Percentiles rank a stretch among this genome's conserved stretches.
These are phyloP conservation scores for Pseudocercospora eumusae DNA, from an alignment of 2,329 filamentous ascomycete species.

Conservation along the genomic window DNA sequence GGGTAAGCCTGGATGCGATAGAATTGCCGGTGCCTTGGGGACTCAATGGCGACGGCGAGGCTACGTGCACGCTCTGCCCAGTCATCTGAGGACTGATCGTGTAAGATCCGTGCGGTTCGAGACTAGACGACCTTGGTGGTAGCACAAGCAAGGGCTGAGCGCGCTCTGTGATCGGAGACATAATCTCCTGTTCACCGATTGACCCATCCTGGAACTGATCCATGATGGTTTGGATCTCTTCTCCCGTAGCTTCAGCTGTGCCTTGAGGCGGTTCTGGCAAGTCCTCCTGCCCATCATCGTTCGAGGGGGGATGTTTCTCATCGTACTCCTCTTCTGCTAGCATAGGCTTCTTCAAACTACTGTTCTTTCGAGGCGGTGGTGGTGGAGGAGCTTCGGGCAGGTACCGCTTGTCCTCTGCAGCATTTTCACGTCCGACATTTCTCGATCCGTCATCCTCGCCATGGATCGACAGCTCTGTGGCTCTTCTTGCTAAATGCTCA, in stretches of 20 bases:
- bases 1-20: constrained; percentile 29
- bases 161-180: constrained; percentile 84
- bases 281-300: constrained; percentile 32
- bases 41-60: constrained; percentile 22
- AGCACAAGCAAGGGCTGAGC: constrained; percentile 75
- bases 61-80: constrained; percentile 25
- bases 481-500: constrained; percentile 36
- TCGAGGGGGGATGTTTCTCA: constrained; percentile 32
- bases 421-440: constrained; percentile 6
- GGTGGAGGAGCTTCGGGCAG: constrained; percentile 35
- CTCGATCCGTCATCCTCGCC: constrained; percentile 7
- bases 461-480: constrained; percentile 32
- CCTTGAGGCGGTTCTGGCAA: constrained; percentile 54
- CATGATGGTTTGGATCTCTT: constrained; percentile 97
- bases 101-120: constrained; percentile 61
- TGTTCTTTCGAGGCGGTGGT: constrained; percentile 38
- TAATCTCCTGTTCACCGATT: constrained; percentile 74
- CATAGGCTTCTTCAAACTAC: constrained; percentile 16
- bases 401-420: constrained; percentile 22
- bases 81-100: constrained; percentile 33
- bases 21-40: constrained; percentile 34
- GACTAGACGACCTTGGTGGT: constrained; percentile 83
- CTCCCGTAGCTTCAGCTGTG: constrained; percentile 48
- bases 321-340: constrained; percentile 34
- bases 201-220: constrained; percentile 82